These are phyloP conservation scores for Colletotrichum shisoi DNA, from an alignment of 2,329 filamentous ascomycete species.

Conservation along the genomic window DNA sequence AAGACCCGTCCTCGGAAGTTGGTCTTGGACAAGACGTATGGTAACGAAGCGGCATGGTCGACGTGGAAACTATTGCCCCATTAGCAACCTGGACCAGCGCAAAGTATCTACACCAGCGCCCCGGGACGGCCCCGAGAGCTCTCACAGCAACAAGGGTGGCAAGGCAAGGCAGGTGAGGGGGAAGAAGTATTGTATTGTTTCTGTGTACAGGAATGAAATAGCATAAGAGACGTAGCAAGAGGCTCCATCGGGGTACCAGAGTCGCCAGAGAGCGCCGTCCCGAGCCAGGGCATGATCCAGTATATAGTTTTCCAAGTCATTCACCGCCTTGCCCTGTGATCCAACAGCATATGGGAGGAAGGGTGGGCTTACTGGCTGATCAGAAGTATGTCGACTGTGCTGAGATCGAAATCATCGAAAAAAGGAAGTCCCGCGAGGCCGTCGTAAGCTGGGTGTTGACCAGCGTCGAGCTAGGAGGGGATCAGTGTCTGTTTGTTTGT, in stretches of 20 bases:
- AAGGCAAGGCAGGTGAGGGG: conserved; percentile 38
- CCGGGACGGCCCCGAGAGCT: conserved; percentile 10
- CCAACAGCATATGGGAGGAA: conserved; percentile 38
- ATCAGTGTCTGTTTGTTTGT: neutral
- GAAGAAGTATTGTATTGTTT: conserved; percentile 40
- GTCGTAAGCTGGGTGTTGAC: conserved; percentile 95
- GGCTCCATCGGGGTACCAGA: conserved; percentile 31
- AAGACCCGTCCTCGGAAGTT: conserved; percentile 97
- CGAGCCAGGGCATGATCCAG: conserved; percentile 27
- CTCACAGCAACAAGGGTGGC: conserved; percentile 37
- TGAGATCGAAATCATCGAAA: conserved; percentile 98
- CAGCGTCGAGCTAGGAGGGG: conserved; percentile 82
- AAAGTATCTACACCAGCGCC: conserved; percentile 17
- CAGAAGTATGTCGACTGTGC: conserved; percentile 93
- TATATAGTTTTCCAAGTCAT: conserved; percentile 34
- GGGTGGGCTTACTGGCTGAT: conserved; percentile 92
- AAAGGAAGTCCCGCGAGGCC: conserved; percentile 92
- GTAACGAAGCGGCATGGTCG: conserved; percentile 97
- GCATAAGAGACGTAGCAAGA: conserved; percentile 36
- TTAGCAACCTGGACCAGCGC: conserved; percentile 20
- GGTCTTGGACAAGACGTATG: conserved; percentile 96
- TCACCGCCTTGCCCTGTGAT: conserved; percentile 43
- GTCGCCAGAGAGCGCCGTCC: conserved; percentile 22
- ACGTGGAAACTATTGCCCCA: conserved; percentile 82
- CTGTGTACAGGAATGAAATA: conserved; percentile 39